These are phyloP conservation scores for Caryopteris hybrid DNA, from an alignment of 305 asterid genomes.

Conservation along the genomic window DNA sequence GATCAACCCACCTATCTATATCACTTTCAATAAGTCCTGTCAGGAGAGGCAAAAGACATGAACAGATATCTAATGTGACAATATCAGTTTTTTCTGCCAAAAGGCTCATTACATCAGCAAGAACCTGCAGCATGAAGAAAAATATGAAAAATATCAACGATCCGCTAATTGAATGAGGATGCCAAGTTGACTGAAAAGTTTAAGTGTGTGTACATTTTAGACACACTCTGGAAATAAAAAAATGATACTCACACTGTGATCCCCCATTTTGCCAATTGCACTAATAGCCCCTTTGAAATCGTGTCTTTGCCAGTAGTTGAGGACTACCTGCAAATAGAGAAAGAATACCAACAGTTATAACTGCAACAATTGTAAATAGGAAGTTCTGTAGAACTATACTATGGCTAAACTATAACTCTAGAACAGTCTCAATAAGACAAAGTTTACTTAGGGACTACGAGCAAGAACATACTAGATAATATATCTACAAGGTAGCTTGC, in stretches of 20 bases:
- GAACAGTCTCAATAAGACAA: neutral
- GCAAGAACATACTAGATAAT: neutral
- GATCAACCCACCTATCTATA: constrained; percentile 62
- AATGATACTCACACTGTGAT: constrained; percentile 68
- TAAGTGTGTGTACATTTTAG: constrained; percentile 2
- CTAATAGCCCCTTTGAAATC: constrained; percentile 83
- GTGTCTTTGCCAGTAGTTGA: constrained; percentile 73
- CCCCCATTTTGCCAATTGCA: constrained; percentile 73
- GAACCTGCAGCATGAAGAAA: constrained; percentile 60
- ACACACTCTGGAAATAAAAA: constrained; percentile 18
- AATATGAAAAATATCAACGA: constrained; percentile 7
- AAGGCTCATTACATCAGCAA: constrained; percentile 81
- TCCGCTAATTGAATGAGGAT: constrained; percentile 3
- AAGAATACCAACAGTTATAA: neutral
- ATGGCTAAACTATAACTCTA: neutral
- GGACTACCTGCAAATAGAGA: constrained; percentile 57
- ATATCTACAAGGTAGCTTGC: neutral
- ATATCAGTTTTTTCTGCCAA: constrained; percentile 67
- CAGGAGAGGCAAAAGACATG: constrained; percentile 87
- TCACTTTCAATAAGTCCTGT: constrained; percentile 72
- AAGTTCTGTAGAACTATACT: neutral
- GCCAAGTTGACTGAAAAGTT: constrained; percentile 13
- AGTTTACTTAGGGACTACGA: neutral
- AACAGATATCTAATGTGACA: constrained; percentile 77
- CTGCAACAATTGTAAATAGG: neutral